These are phyloP conservation scores for Schizonepeta tenuifolia DNA, from an alignment of 257 asterid species.

Conservation along the genomic window DNA sequence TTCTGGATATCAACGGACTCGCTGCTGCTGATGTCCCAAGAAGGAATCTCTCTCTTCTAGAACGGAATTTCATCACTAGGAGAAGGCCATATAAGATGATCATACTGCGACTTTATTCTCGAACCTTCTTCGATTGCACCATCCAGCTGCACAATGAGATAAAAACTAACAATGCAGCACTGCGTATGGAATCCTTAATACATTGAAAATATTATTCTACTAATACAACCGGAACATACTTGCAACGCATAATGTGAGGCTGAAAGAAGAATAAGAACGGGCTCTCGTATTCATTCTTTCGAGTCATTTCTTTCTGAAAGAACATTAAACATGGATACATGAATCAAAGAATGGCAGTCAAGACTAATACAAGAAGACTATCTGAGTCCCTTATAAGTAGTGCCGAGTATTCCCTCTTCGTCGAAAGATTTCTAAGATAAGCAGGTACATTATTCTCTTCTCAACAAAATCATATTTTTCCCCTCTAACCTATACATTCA, in stretches of 20 bases:
- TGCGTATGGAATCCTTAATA: neutral
- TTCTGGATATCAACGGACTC: conserved; percentile 43
- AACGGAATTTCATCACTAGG: conserved; percentile 72
- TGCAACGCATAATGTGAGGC: conserved; percentile 19
- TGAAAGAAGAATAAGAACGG: neutral
- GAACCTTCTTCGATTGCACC: conserved; percentile 40
- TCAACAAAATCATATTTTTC: too few species aligned
- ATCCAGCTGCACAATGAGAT: conserved; percentile 48
- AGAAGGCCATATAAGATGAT: conserved; percentile 70
- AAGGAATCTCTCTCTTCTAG: conserved; percentile 74
- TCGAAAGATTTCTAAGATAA: neutral
- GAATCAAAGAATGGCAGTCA: conserved; percentile 11
- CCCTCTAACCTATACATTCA: neutral
- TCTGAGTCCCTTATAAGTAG: neutral
- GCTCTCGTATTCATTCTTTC: neutral
- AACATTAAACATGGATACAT: conserved; percentile 11
- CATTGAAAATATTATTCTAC: conserved; percentile 2
- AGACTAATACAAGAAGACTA: neutral
- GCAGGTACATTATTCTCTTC: neutral
- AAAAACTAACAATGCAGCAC: conserved; percentile 19
- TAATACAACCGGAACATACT: neutral
- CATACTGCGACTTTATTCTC: conserved; percentile 38
- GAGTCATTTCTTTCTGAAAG: neutral
- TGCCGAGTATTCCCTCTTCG: neutral
- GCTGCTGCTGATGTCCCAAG: conserved; percentile 52